Evolutionary conservation across 2,329 filamentous ascomycete species (phyloP), one percentile per base, ranked within the genome.

Genomic region (Aspergillus puulaauensis): DNA sequence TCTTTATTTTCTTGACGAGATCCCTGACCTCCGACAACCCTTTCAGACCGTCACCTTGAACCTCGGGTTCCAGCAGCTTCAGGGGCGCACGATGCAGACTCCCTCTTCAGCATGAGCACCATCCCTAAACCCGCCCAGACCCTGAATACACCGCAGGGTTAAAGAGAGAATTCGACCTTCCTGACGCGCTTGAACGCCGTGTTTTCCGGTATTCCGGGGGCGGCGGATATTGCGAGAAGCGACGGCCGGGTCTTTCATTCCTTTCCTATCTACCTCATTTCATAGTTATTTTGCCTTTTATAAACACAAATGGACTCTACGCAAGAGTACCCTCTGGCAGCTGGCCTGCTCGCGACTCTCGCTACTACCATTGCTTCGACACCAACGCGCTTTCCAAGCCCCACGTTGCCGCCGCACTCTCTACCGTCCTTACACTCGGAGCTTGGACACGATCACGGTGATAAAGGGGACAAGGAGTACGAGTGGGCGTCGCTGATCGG

Each of bases 401-500:
- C 61, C 65, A 41, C 33, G 9, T 66, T 61, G 39, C 58, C 61
- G 43, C 62, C 62, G 24, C 54, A 61, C 44, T 46, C 59, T 21
- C 46, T 59, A 40, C 59, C 65, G 24, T 61, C 64, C 27, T 56
- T 56, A 14, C 57, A 60, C 7, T 50, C 65, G 24, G 59, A 52
- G 7, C 56, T 58, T 19, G 64, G 61, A 21, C 48, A 63, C 54
- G 37, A 64, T 33, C 58, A 67, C 60, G 67, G 66, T 23, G 57
- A 61, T 11, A 58, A 56, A 12, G 60, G 62, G 15, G 65, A 66
- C 14, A 47, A 60, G 19, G 63, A 69, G 56, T 65, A 68, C 39
- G 58, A 74, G 73, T 98, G 93, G 93, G 96, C 92, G 47, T 96
- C 92, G 24, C 80, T 98, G 54, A 98, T 99, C 70, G 95, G 95